A percentile compares a stretch with the other conserved stretches of the same genome.
These are phyloP conservation scores for Dictyostelium discoideum DNA, from an alignment of 78 protist genomes.

Conservation along the genomic window DNA sequence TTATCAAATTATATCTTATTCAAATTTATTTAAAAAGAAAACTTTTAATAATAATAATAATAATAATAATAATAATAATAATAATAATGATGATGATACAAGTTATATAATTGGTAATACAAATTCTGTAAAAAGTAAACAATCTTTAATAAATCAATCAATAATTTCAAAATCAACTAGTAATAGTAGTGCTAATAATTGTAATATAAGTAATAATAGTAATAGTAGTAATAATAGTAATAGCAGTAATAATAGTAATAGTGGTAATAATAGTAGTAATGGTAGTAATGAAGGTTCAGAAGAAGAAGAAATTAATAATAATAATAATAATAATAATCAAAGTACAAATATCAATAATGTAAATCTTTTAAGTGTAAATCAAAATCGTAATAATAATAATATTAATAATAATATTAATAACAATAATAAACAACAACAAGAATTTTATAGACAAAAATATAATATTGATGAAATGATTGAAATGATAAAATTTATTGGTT, in stretches of 20 bases:
- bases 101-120: neutral
- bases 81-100: neutral
- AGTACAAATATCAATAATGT: neutral
- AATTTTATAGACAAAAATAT: neutral
- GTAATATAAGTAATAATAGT: neutral
- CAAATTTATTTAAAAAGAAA: neutral
- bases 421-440: neutral
- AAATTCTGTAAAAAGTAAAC: neutral
- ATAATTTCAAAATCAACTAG: constrained; percentile 1
- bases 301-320: neutral
- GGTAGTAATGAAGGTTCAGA: constrained; percentile 12
- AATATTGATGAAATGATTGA: neutral
- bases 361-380: neutral
- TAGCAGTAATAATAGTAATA: neutral
- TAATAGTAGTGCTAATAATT: neutral
- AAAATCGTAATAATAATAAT: neutral
- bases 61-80: neutral
- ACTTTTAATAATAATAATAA: neutral
- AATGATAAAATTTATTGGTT: constrained; percentile 9
- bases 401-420: neutral
- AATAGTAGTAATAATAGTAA: neutral
- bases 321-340: neutral
- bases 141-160: neutral
- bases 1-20: neutral
- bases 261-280: neutral